phyloP scores from a whole-genome alignment of 345 rosid genomes.

The Nephelium lappaceum region DNA sequence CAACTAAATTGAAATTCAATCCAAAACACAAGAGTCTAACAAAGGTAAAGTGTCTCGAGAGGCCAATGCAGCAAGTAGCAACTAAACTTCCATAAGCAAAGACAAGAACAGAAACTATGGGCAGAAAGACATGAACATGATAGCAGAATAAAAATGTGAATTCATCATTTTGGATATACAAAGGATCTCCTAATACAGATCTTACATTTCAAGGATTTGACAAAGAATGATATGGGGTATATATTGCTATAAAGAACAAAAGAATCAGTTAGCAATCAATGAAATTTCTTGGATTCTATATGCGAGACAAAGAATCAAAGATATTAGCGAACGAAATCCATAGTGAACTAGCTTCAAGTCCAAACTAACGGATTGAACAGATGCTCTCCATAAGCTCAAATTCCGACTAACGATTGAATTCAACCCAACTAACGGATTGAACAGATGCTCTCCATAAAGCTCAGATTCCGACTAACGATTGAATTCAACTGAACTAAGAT shows the following conservation, averaged over 20 bases:
- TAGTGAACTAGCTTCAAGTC: constrained; percentile 23
- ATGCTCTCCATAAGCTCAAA: constrained; percentile 38
- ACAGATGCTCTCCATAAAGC: constrained; percentile 38
- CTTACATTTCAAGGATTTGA: constrained; percentile 45
- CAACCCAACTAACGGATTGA: no score
- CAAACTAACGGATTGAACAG: constrained; percentile 34
- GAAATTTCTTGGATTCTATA: constrained; percentile 33
- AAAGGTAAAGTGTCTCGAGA: constrained; percentile 50
- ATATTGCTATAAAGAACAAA: constrained; percentile 33
- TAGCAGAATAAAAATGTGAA: constrained; percentile 22
- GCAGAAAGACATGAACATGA: constrained; percentile 31
- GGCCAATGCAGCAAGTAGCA: constrained; percentile 37
- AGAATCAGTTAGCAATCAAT: constrained; percentile 41
- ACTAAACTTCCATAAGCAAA: constrained; percentile 36
- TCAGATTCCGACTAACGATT: constrained; percentile 39
- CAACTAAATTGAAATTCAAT: constrained; percentile 20
- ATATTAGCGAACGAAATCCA: constrained; percentile 40
- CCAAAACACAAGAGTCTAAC: constrained; percentile 27
- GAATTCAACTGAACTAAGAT: constrained; percentile 28
- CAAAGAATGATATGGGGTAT: constrained; percentile 35
- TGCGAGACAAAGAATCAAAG: constrained; percentile 19
- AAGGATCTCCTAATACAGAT: not conserved
- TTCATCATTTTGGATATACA: constrained; percentile 23
- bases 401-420: constrained; percentile 39
- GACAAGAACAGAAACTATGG: constrained; percentile 27